Evolutionary conservation across 345 rosid species (phyloP), one percentile per base, ranked within the genome.

Genomic region (Linum tenue): DNA sequence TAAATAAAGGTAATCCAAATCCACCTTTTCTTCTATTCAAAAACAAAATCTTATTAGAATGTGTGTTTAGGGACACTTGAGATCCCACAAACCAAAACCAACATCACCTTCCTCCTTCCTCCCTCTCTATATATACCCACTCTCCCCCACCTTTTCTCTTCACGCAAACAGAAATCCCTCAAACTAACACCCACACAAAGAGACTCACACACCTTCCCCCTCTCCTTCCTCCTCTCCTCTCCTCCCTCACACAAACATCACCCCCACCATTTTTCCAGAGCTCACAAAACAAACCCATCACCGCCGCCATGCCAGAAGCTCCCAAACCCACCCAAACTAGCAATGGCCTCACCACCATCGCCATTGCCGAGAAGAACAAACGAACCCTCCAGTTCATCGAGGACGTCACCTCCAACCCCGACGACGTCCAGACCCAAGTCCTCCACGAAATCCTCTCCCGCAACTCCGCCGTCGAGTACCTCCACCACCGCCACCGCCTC

Each of bases 401-500:
- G 65, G 88, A 88, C 41, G 89, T 90, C 3, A 90, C 99, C 59
- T 53, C 80, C 40, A 78, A 80, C 70, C 69, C 95, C 1, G 99
- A 86, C 63, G 89, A 76, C 59, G 84, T 84, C 69, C 99, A 92
- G 68, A 80, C 66, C 67, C 66, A 74, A 39, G 89, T 88, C 67
- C 89, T 90, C 37, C 83, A 84, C 37, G 89, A 90, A 78, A 90
- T 92, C 79, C 86, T 92, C 3, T 70, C 84, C 59, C 83, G 91
- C 79, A 92, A 84, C 85, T 91, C 96, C 72, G 83, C 77, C 72
- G 99, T 88, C 56, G 97, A 90, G 84, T 92, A 92, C 67, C 73
- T 92, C 76, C 81, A 72, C 31, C 31, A 22, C 39, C 84, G 75
- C 56, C 90, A 81, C 62, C 90, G 89, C 70, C 86, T 92, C 56